Conservation (phyloP, 441 rosid species). For the Brassica hybrid region DNA sequence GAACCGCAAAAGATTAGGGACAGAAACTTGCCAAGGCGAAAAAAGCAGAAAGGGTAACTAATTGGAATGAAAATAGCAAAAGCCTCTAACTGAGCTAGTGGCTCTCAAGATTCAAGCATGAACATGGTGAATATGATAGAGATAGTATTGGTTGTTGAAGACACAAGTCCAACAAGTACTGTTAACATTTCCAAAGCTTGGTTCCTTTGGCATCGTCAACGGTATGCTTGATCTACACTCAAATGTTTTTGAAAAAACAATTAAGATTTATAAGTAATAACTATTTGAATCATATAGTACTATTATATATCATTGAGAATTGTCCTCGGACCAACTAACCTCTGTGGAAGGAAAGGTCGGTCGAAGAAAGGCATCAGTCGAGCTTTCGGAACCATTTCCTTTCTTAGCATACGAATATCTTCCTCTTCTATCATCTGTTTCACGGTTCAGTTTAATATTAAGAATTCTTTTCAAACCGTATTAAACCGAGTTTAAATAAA, state of each 20-base stretch:
- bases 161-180: slow-evolving; percentile 67
- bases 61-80: background rate
- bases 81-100: slow-evolving; percentile 32
- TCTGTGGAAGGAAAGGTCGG: slow-evolving; percentile 79
- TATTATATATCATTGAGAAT: background rate
- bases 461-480: background rate
- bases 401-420: slow-evolving; percentile 70
- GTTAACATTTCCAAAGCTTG: slow-evolving; percentile 56
- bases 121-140: slow-evolving; percentile 50
- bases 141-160: slow-evolving; percentile 44
- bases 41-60: background rate
- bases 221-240: slow-evolving; percentile 70
- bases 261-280: background rate
- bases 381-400: slow-evolving; percentile 87
- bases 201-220: slow-evolving; percentile 76
- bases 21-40: background rate
- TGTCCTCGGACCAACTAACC: slow-evolving; percentile 39
- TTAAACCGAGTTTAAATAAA: background rate
- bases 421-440: slow-evolving; percentile 78
- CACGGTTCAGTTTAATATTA: background rate
- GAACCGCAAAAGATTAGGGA: background rate
- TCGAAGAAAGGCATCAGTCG: slow-evolving; percentile 85
- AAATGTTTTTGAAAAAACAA: background rate
- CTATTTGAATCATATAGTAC: background rate
- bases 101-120: slow-evolving; percentile 46